Evolutionary conservation across 1,139 yeast species (phyloP).

Genomic region (Ogataea hybrid): DNA sequence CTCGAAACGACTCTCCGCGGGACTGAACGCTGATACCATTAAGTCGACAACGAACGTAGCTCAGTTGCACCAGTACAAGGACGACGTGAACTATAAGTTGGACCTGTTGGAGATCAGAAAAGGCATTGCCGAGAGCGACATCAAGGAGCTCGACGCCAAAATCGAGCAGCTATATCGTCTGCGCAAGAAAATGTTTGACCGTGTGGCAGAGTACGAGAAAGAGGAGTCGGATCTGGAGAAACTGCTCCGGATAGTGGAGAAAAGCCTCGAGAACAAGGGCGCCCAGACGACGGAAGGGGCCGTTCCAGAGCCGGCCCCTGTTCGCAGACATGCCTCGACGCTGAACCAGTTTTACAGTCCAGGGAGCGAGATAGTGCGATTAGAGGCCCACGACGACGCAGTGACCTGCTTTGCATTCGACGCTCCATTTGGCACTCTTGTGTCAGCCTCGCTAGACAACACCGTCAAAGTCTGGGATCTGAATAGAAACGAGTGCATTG

Average conservation of each 20-base stretch:
- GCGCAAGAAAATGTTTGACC: constrained; percentile 52
- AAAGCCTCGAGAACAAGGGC: constrained; percentile 36
- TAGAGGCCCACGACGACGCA: constrained; percentile 52
- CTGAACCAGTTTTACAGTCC: constrained; percentile 59
- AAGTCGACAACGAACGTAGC: constrained; percentile 39
- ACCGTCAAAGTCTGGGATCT: constrained; percentile 86
- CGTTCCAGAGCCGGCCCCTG: constrained; percentile 28
- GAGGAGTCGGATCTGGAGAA: constrained; percentile 54
- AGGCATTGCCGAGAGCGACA: constrained; percentile 61
- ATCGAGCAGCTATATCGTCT: constrained; percentile 48
- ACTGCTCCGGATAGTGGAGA: constrained; percentile 41
- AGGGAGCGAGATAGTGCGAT: constrained; percentile 51
- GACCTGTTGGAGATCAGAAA: constrained; percentile 60
- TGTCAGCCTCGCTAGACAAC: constrained; percentile 78
- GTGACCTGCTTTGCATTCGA: constrained; percentile 63
- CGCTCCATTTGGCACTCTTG: constrained; percentile 67
- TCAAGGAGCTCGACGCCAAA: constrained; percentile 57
- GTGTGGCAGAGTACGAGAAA: constrained; percentile 57
- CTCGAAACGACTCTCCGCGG: constrained; percentile 32
- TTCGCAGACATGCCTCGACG: constrained; percentile 54
- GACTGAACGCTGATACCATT: constrained; percentile 39
- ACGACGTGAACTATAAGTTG: constrained; percentile 43
- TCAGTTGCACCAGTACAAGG: constrained; percentile 37
- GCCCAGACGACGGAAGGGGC: constrained; percentile 26
- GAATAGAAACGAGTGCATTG: constrained; percentile 49